Percentiles rank a stretch among this genome's conserved stretches.
These are phyloP conservation scores for Aspergillus quadricinctus DNA, from an alignment of 2,329 filamentous ascomycete species.

Conservation along the genomic window DNA sequence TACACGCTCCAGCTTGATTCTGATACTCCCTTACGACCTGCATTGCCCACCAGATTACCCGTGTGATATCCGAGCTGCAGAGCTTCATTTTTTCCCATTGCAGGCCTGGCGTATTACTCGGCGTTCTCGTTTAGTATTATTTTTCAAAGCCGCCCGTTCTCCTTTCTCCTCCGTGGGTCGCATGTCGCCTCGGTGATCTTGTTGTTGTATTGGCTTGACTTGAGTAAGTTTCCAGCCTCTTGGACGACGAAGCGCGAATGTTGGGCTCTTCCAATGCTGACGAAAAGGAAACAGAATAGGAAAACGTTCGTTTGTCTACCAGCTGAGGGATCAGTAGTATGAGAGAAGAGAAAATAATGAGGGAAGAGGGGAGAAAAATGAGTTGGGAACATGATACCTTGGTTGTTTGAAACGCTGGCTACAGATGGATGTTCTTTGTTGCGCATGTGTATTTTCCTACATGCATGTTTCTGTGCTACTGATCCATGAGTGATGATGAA, in stretches of 20 bases:
- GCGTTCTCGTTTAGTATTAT: constrained; percentile 24
- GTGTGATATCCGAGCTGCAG: constrained; percentile 24
- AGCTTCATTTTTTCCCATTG: constrained; percentile 17
- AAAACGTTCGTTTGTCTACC: neutral
- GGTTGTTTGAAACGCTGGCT: neutral
- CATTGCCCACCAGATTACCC: constrained; percentile 16
- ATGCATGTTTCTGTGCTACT: neutral
- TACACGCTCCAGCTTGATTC: constrained; percentile 24
- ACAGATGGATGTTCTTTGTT: neutral
- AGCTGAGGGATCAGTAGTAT: neutral
- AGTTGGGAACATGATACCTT: neutral
- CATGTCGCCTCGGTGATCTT: neutral
- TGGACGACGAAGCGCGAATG: neutral
- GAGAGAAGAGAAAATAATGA: neutral
- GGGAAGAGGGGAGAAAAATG: neutral
- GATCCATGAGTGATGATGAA: constrained; percentile 1
- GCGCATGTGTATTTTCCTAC: neutral
- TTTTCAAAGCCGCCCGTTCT: constrained; percentile 3
- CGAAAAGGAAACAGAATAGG: neutral
- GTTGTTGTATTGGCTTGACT: neutral
- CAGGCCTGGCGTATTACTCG: constrained; percentile 28
- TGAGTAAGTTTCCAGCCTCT: neutral
- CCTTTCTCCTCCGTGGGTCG: constrained; percentile 1
- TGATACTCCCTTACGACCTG: constrained; percentile 22
- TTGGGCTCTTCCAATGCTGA: constrained; percentile 4